These are phyloP conservation scores for Phytophthora meadii DNA, from an alignment of 352 stramenopile species.

Conservation along the genomic window DNA sequence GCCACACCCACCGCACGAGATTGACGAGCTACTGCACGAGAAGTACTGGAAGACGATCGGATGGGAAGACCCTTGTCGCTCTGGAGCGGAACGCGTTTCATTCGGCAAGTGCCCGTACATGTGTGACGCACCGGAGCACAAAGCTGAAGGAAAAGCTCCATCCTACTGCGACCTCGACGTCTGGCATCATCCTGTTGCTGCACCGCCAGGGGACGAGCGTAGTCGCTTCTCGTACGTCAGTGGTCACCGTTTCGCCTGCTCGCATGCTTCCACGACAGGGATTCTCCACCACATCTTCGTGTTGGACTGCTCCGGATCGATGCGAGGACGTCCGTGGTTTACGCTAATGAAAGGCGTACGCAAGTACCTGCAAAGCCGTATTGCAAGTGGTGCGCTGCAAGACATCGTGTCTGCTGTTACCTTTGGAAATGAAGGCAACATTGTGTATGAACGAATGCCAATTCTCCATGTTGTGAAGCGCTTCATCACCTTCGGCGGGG, in stretches of 20 bases:
- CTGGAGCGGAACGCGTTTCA: conserved; percentile 24
- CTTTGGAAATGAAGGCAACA: conserved; percentile 35
- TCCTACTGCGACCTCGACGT: conserved; percentile 38
- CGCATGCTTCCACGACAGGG: conserved; percentile 25
- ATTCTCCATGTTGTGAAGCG: conserved; percentile 9
- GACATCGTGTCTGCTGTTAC: conserved; percentile 56
- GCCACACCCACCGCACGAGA: conserved; percentile 24
- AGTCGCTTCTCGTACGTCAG: conserved; percentile 22
- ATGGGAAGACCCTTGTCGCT: conserved; percentile 57
- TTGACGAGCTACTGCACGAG: conserved; percentile 56
- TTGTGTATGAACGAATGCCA: conserved; percentile 34
- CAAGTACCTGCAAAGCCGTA: conserved; percentile 43
- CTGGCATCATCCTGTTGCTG: conserved; percentile 33
- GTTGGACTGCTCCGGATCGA: conserved; percentile 56
- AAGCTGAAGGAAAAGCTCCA: conserved; percentile 19
- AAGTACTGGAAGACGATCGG: conserved; percentile 59
- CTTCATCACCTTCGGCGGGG: conserved; percentile 31
- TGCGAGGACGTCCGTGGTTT: conserved; percentile 43
- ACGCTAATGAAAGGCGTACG: conserved; percentile 26
- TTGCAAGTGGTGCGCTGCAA: conserved; percentile 19
- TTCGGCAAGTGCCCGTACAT: conserved; percentile 48
- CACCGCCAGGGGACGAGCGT: background rate
- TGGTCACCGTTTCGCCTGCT: conserved; percentile 51
- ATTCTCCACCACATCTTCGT: conserved; percentile 56
- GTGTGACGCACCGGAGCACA: conserved; percentile 46